Evolutionary conservation across 2,329 filamentous ascomycete genomes (phyloP).

Genomic region (Drechslerella coelobrocha): DNA sequence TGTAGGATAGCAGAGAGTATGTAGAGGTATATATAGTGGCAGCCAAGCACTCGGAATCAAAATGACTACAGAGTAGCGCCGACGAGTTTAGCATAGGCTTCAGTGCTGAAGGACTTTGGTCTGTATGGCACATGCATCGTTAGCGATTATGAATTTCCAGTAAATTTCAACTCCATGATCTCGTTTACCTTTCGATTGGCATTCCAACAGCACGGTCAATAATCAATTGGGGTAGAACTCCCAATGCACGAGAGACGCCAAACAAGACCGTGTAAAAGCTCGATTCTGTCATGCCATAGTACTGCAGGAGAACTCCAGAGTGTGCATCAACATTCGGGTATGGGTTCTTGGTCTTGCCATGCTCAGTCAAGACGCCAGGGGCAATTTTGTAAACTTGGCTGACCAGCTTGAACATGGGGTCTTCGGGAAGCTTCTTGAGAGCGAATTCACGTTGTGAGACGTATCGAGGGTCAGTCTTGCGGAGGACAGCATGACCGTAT

Average conservation of each 20-base stretch:
- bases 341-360: conserved; percentile 99
- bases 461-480: conserved; percentile 99
- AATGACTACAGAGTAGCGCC: conserved; percentile 77
- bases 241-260: conserved; percentile 95
- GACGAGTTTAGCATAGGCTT: conserved; percentile 92
- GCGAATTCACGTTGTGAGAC: conserved; percentile 97
- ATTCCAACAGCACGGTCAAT: conserved; percentile 97
- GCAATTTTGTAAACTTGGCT: conserved; percentile 99
- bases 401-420: conserved; percentile 99
- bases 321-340: conserved; percentile 99
- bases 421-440: conserved; percentile 88
- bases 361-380: conserved; percentile 94
- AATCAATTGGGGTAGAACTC: conserved; percentile 98
- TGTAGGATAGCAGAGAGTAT: not conserved
- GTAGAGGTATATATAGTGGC: not conserved
- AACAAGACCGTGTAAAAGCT: conserved; percentile 99
- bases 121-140: conserved; percentile 21
- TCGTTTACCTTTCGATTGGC: conserved; percentile 81
- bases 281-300: conserved; percentile 98
- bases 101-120: conserved; percentile 98
- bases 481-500: conserved; percentile 97
- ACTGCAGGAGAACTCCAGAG: conserved; percentile 98
- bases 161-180: not conserved
- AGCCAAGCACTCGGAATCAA: not conserved
- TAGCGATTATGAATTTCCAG: conserved; percentile 14